Evolutionary conservation across 352 stramenopile species (phyloP).

Genomic region (Blastocystis sp.): DNA sequence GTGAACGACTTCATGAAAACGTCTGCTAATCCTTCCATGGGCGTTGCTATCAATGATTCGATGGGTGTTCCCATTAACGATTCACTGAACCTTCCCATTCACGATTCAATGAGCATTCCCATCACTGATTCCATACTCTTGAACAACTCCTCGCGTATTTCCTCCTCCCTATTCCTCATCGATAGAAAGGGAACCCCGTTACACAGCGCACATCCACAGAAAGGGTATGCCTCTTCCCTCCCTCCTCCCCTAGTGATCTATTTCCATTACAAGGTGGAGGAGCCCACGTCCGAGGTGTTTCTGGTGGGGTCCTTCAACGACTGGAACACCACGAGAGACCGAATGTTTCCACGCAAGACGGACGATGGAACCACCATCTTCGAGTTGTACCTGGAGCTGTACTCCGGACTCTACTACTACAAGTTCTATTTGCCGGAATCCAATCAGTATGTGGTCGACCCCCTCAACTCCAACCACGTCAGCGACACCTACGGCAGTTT

Average conservation of each 20-base stretch:
- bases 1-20: too few relatives aligned
- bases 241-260: neutral
- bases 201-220: neutral
- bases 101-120: too few relatives aligned
- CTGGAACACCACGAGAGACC: slow-evolving; percentile 30
- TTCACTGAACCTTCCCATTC: too few relatives aligned
- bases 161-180: too few relatives aligned
- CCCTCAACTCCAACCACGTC: neutral
- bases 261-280: slow-evolving; percentile 26
- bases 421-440: slow-evolving; percentile 45
- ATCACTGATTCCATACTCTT: too few relatives aligned
- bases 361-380: slow-evolving; percentile 18
- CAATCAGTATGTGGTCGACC: neutral
- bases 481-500: slow-evolving; percentile 35
- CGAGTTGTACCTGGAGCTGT: slow-evolving; percentile 39
- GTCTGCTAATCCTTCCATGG: too few relatives aligned
- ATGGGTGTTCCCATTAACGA: too few relatives aligned
- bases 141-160: too few relatives aligned
- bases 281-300: neutral
- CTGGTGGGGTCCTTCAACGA: slow-evolving; percentile 51
- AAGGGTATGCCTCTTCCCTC: neutral
- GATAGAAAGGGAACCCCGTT: slow-evolving; percentile 40
- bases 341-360: slow-evolving; percentile 3
- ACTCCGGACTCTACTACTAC: slow-evolving; percentile 53
- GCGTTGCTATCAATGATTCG: too few relatives aligned